Conservation (phyloP, 2,329 filamentous ascomycete species). For the Furcasterigmium sp. region DNA sequence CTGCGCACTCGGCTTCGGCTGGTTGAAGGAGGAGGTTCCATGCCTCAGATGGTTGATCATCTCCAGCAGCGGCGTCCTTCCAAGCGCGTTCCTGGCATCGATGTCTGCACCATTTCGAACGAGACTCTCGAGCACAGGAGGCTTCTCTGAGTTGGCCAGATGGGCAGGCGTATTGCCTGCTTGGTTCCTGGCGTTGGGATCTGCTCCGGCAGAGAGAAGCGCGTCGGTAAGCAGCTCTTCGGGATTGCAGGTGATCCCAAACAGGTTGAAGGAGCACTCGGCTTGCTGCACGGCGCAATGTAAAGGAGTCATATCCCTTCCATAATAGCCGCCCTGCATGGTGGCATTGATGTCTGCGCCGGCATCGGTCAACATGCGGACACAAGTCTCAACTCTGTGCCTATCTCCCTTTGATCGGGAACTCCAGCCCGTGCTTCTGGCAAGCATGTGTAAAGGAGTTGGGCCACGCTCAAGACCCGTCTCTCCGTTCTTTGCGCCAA, state of each 20-base stretch:
- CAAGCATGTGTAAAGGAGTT: neutral
- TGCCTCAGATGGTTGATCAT: neutral
- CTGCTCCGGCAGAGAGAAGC: neutral
- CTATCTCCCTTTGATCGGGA: neutral
- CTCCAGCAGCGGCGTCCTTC: neutral
- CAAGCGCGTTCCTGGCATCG: neutral
- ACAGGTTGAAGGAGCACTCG: too few species aligned
- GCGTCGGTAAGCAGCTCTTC: neutral
- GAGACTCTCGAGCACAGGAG: neutral
- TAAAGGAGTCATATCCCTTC: conserved; percentile 13
- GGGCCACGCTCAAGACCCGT: neutral
- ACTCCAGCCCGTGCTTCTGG: neutral
- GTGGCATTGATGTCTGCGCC: conserved; percentile 16
- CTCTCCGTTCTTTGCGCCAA: conserved; percentile 4
- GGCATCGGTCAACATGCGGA: conserved; percentile 13
- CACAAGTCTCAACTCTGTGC: neutral
- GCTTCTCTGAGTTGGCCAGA: neutral
- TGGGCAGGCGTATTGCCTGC: neutral
- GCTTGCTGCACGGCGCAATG: conserved; percentile 6
- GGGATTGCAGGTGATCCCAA: too few species aligned
- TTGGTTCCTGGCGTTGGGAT: neutral
- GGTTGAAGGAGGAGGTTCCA: neutral
- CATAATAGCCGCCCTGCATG: too few species aligned
- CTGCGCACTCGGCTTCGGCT: neutral
- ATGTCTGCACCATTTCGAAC: neutral